A percentile compares a stretch with the other conserved stretches of the same genome.
phyloP scores from a whole-genome alignment of 257 asterid species.

The Cinchona pubescens region DNA sequence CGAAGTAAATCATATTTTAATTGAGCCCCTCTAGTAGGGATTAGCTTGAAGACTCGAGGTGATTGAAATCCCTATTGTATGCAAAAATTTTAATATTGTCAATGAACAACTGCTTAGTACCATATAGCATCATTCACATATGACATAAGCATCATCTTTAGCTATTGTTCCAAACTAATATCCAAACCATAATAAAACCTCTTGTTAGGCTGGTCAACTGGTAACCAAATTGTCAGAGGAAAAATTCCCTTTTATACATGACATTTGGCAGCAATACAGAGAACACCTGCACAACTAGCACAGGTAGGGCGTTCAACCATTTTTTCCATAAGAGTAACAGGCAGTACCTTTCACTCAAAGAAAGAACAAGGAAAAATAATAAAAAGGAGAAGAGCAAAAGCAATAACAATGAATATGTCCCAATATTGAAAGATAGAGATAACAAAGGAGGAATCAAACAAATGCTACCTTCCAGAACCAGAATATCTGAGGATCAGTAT shows the following conservation, averaged over 20 bases:
- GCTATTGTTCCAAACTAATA: neutral
- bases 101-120: too few relatives aligned
- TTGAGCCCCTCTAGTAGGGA: too few relatives aligned
- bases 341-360: neutral
- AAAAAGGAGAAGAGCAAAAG: neutral
- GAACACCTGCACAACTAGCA: neutral
- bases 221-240: neutral
- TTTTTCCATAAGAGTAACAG: neutral
- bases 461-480: constrained; percentile 95
- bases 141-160: neutral
- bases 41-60: too few relatives aligned
- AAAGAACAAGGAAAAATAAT: too few relatives aligned
- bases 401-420: constrained; percentile 5
- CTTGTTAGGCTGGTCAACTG: neutral
- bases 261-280: neutral
- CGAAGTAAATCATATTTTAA: too few relatives aligned
- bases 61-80: too few relatives aligned
- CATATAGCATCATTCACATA: too few relatives aligned
- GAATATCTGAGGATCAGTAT: constrained; percentile 69
- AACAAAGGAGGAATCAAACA: neutral
- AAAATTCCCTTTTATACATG: neutral
- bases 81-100: too few relatives aligned
- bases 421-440: constrained; percentile 4
- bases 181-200: neutral
- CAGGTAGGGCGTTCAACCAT: neutral